Evolutionary conservation across 1,284 basidiomycete species (phyloP), one percentile per base, ranked within the genome.

Genomic region (Trichosporon inkin): DNA sequence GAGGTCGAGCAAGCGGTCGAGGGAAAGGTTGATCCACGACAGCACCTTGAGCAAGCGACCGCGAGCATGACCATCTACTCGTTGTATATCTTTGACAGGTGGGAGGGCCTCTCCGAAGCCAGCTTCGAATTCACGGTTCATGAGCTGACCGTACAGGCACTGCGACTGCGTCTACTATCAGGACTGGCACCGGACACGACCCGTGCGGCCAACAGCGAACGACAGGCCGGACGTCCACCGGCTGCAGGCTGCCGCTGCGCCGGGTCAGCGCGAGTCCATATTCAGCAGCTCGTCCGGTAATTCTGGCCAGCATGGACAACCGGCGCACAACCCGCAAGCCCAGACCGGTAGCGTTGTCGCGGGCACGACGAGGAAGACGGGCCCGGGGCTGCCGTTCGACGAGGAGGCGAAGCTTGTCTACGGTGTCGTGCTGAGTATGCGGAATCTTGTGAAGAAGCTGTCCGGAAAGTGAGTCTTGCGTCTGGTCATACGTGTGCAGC

Each of bases 391-490:
- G 22, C 83, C 94, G 5, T 97, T 99, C 67, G 94, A 99, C 72
- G 95, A 99, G 78, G 94, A 99, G 78, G 88, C 90, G 1, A 99
- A 99, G 77, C 84, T 99, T 57, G 93, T 99, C 0, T 99, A 98
- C 73, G 96, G 96, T 62, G 90, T 99, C 47, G 84, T 99, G 17
- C 82, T 97, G 57, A 95, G 92, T 7, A 76, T 99, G 66, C 81
- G 92, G 57, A 95, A 93, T 76, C 94, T 99, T 91, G 83, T 94
- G 72, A 94, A 88, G 81, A 98, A 96, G 79, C 78, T 99, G 13
- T 89, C 91, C 17, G 88, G 88, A 68, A 84, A 86, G 91, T 91
- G 71, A 71, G 80, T 78, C 11, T 36, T 32, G 5, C 36, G n/a
- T n/a, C n/a, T n/a, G n/a, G n/a, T n/a, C n/a, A n/a, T n/a, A n/a